A percentile compares a stretch with the other conserved stretches of the same genome.
phyloP scores from a whole-genome alignment of 768 basidiomycete species.

The Cystoderma amianthinum region DNA sequence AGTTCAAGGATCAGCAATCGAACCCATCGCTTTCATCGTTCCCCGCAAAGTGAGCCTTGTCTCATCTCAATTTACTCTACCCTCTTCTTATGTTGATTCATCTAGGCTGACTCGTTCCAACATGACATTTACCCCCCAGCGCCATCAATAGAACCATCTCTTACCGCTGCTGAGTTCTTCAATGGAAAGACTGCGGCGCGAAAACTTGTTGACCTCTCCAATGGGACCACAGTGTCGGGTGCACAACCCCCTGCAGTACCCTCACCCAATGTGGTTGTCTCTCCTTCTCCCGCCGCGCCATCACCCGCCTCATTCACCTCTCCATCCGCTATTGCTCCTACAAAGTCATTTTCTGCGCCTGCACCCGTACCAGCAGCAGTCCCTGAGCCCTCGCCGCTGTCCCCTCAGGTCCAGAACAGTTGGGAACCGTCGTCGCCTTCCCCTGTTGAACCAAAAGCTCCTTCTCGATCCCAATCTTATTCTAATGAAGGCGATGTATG shows the following conservation, averaged over 20 bases:
- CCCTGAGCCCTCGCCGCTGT: slow-evolving; percentile 20
- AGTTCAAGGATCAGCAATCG: slow-evolving; percentile 63
- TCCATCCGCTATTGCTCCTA: background rate
- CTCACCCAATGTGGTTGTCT: slow-evolving; percentile 13
- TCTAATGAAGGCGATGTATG: background rate
- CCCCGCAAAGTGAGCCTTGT: slow-evolving; percentile 68
- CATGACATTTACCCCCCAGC: slow-evolving; percentile 96
- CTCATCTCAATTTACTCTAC: background rate
- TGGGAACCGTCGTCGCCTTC: background rate
- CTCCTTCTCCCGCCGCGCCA: slow-evolving; percentile 14
- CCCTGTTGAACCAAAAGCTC: background rate
- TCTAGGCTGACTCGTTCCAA: slow-evolving; percentile 89
- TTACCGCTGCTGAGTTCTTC: slow-evolving; percentile 84
- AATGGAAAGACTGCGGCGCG: slow-evolving; percentile 72
- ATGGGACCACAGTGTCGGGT: slow-evolving; percentile 38
- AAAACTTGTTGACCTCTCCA: slow-evolving; percentile 76
- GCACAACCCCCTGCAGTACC: slow-evolving; percentile 17
- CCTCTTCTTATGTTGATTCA: slow-evolving; percentile 4
- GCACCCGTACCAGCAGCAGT: slow-evolving; percentile 23
- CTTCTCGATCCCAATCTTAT: background rate
- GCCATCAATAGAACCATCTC: slow-evolving; percentile 70
- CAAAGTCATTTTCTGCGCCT: slow-evolving; percentile 27
- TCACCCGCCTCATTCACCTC: slow-evolving; percentile 13
- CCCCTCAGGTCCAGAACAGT: slow-evolving; percentile 11
- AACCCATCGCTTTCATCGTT: slow-evolving; percentile 93